These are phyloP conservation scores for Fusarium sp. DNA, from an alignment of 2,329 filamentous ascomycete genomes.

Conservation along the genomic window DNA sequence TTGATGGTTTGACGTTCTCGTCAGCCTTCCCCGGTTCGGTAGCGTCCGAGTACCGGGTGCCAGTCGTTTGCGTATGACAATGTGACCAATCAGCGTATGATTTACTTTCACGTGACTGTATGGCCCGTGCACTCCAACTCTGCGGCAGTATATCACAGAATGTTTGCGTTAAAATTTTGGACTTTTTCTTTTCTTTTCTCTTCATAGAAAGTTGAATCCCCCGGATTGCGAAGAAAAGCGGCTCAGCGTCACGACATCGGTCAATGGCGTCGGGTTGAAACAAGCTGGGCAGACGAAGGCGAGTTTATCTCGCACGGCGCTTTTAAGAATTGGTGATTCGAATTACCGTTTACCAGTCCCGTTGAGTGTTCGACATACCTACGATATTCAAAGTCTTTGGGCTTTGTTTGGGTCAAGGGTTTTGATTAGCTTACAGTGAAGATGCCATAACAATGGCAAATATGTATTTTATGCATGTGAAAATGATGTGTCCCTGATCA, in stretches of 20 bases:
- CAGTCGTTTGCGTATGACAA: constrained; percentile 41
- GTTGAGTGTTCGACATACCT: constrained; percentile 70
- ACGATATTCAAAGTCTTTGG: background rate
- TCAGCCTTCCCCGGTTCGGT: constrained; percentile 38
- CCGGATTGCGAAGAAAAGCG: constrained; percentile 66
- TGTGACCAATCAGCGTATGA: constrained; percentile 35
- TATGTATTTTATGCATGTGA: constrained; percentile 14
- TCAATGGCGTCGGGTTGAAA: constrained; percentile 66
- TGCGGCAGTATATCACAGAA: constrained; percentile 32
- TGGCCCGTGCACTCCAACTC: constrained; percentile 46
- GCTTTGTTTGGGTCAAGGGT: constrained; percentile 1
- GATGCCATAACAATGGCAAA: background rate
- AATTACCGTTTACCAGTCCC: constrained; percentile 67
- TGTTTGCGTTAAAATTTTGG: constrained; percentile 16
- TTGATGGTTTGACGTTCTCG: constrained; percentile 40
- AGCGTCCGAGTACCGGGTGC: constrained; percentile 34
- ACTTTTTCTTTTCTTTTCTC: constrained; percentile 47
- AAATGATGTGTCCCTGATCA: background rate
- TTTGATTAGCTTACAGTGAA: background rate
- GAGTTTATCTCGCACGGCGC: constrained; percentile 59
- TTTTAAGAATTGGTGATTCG: constrained; percentile 74
- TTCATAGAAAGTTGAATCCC: constrained; percentile 68
- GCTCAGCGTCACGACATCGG: constrained; percentile 59
- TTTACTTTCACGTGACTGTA: constrained; percentile 27
- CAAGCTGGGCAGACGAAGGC: constrained; percentile 66